Evolutionary conservation across 2,329 filamentous ascomycete genomes (phyloP).

Genomic region (Cladorrhinum sp.): DNA sequence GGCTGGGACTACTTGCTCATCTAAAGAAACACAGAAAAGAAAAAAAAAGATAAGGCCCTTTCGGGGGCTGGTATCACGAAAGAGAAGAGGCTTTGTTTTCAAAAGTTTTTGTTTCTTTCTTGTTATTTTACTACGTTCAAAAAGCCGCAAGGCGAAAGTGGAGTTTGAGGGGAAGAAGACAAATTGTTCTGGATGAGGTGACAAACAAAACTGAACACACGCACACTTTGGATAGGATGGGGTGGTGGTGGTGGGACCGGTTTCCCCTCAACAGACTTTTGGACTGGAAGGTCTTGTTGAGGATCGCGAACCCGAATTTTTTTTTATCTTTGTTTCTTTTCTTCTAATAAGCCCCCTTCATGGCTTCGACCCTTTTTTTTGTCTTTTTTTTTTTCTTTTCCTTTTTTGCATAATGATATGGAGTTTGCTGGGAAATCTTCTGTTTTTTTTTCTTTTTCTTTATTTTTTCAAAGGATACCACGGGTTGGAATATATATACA

Average conservation of each 20-base stretch:
- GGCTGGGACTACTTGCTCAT: conserved; percentile 92
- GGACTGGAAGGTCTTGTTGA: not conserved
- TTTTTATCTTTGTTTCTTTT: not conserved
- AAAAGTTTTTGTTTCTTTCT: not conserved
- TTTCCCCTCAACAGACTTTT: not conserved
- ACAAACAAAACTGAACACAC: not conserved
- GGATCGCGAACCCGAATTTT: not conserved
- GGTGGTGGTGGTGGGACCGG: not conserved
- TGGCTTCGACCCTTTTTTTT: not conserved
- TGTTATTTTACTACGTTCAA: not conserved
- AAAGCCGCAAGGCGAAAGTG: not conserved
- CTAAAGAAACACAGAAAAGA: conserved; percentile 40
- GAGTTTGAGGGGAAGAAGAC: not conserved
- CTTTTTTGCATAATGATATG: not conserved
- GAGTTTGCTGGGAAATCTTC: not conserved
- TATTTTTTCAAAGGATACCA: not conserved
- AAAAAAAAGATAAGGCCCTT: not conserved
- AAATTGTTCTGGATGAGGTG: not conserved
- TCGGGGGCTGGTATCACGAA: not conserved
- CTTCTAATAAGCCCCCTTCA: not conserved
- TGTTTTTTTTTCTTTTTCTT: not conserved
- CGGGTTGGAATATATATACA: not conserved
- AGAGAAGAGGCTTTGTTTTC: not conserved
- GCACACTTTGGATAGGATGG: not conserved
- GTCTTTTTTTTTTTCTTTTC: not conserved